These are phyloP conservation scores for Trametes cinnabarina DNA, from an alignment of 768 basidiomycete species.

Conservation along the genomic window DNA sequence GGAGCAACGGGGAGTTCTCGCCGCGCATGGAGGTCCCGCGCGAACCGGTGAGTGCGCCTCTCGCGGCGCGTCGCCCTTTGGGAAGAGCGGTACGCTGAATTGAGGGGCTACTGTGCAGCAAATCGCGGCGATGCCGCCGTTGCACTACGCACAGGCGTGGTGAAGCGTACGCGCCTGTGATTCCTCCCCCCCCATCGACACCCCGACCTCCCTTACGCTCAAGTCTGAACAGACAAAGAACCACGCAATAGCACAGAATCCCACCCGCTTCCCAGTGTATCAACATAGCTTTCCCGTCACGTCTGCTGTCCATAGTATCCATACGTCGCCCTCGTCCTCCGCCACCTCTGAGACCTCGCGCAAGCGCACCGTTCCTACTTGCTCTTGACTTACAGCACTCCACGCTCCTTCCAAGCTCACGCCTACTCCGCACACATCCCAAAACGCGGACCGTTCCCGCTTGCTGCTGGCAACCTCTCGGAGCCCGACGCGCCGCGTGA, in stretches of 20 bases:
- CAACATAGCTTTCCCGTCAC: not conserved
- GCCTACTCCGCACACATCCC: too few species aligned
- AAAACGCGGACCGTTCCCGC: too few species aligned
- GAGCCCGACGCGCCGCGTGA: too few species aligned
- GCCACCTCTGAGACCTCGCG: not conserved
- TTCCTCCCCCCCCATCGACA: too few species aligned
- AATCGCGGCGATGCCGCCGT: not conserved
- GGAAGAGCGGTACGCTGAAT: not conserved
- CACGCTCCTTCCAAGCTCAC: too few species aligned
- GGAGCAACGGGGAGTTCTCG: slow-evolving; percentile 5
- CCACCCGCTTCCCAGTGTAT: not conserved
- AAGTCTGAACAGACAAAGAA: too few species aligned
- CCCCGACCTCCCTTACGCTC: too few species aligned
- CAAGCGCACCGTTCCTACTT: too few species aligned
- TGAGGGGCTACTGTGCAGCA: not conserved
- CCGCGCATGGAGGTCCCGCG: slow-evolving; percentile 12
- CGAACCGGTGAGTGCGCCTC: slow-evolving; percentile 3
- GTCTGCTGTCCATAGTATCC: not conserved
- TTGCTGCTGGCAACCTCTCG: too few species aligned
- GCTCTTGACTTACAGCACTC: too few species aligned
- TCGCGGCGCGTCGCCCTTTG: not conserved
- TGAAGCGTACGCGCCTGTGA: not conserved
- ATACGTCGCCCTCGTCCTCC: not conserved
- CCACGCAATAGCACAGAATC: too few species aligned
- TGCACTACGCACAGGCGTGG: slow-evolving; percentile 10